Evolutionary conservation across 495 filamentous ascomycete species (phyloP).

Genomic region (Tuber indicum): DNA sequence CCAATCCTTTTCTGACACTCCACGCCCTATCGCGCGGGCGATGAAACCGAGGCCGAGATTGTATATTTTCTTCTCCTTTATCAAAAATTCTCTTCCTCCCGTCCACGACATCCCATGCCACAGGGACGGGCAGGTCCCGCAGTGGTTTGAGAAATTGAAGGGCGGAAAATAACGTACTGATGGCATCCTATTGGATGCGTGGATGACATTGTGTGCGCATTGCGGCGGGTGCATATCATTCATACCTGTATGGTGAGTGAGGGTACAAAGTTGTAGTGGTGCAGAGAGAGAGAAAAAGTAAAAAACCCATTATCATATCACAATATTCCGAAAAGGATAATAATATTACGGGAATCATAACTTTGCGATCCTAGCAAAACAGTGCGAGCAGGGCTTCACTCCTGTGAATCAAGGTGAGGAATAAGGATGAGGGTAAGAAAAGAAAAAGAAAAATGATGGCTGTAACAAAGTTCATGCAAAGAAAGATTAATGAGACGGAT

Average conservation of each 20-base stretch:
- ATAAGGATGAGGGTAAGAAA: background rate
- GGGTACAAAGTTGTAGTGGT: background rate
- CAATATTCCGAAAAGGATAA: background rate
- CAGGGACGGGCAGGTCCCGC: background rate
- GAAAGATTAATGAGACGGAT: background rate
- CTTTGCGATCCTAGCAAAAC: background rate
- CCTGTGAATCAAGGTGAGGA: background rate
- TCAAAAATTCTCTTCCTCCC: background rate
- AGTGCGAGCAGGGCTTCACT: background rate
- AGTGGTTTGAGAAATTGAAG: background rate
- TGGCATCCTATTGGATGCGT: background rate
- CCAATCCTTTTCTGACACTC: background rate
- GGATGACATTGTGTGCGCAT: background rate
- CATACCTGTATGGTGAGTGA: background rate
- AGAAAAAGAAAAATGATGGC: background rate
- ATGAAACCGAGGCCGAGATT: too few relatives aligned
- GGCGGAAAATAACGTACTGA: background rate
- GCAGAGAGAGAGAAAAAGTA: background rate
- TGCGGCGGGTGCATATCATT: background rate
- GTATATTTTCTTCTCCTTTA: too few relatives aligned
- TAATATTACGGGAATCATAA: background rate
- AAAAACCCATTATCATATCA: background rate
- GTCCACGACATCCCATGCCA: background rate
- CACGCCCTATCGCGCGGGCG: too few relatives aligned
- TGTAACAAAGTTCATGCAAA: background rate